Percentiles rank a stretch among this genome's conserved stretches.
Evolutionary conservation across 257 asterid species (phyloP).

Genomic region (Cordia subcordata): DNA sequence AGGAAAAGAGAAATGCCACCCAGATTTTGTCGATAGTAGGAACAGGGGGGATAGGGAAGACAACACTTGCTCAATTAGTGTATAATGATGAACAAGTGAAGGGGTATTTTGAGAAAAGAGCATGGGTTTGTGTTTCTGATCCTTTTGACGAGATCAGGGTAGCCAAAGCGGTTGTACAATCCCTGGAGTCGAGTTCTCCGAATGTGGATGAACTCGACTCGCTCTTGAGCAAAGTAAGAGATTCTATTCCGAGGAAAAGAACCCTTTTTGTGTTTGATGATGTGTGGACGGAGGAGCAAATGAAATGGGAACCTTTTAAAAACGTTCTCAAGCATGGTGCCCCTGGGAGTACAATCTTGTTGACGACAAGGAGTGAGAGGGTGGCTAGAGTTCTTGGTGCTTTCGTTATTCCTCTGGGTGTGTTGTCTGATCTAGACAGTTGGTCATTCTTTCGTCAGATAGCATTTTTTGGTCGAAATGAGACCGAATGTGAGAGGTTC

Average conservation of each 20-base stretch:
- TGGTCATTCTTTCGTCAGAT: conserved; percentile 25
- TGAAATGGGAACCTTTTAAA: conserved; percentile 16
- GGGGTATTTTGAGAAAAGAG: not conserved
- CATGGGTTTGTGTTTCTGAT: conserved; percentile 11
- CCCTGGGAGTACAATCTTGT: conserved; percentile 22
- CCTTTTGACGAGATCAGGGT: conserved; percentile 1
- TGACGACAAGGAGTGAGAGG: conserved; percentile 21
- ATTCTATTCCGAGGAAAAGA: conserved; percentile 14
- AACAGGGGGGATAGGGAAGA: conserved; percentile 1
- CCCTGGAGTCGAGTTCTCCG: conserved; percentile 2
- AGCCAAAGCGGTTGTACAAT: conserved; percentile 6
- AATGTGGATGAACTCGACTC: conserved; percentile 11
- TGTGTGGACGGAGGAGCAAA: conserved; percentile 23
- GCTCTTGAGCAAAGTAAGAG: conserved; percentile 6
- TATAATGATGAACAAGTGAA: not conserved
- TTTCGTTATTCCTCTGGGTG: not conserved
- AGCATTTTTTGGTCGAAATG: conserved; percentile 12
- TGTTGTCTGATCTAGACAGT: conserved; percentile 14
- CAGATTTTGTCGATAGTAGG: conserved; percentile 1
- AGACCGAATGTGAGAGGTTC: conserved; percentile 12
- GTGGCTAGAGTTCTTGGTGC: conserved; percentile 15
- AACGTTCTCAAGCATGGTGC: conserved; percentile 14
- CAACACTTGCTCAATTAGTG: conserved; percentile 3
- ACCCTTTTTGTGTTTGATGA: conserved; percentile 22
- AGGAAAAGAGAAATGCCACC: not conserved